Evolutionary conservation across 1,284 basidiomycete genomes (phyloP), one percentile per base, ranked within the genome.

Genomic region (Puccinia polysora): DNA sequence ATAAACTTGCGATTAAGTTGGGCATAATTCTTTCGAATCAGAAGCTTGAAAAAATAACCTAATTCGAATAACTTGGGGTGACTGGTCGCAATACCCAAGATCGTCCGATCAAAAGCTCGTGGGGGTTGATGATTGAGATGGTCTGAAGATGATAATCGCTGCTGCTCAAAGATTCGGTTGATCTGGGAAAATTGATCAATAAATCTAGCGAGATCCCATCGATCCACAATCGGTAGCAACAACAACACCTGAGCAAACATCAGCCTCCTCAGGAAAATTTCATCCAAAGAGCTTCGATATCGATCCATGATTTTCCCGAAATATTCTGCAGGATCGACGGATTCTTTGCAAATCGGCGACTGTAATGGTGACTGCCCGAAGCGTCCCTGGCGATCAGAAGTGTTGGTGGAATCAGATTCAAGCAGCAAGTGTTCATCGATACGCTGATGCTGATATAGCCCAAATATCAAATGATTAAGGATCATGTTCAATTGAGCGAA

Each of bases 401-500:
- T n/a, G n/a, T n/a, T n/a, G n/a, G n/a, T n/a, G n/a, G n/a, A n/a
- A n/a, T n/a, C n/a, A n/a, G n/a, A n/a, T n/a, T n/a, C n/a, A n/a
- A n/a, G n/a, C n/a, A n/a, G n/a, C n/a, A n/a, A n/a, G n/a, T n/a
- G n/a, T n/a, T n/a, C n/a, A n/a, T n/a, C n/a, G n/a, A n/a, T n/a
- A n/a, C n/a, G n/a, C n/a, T n/a, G n/a, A n/a, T n/a, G n/a, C n/a
- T n/a, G n/a, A n/a, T n/a, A n/a, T n/a, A n/a, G n/a, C n/a, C n/a
- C n/a, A n/a, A n/a, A n/a, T n/a, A n/a, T 63, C 34, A 63, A 45
- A 30, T 63, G 49, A 55, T 36, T 59, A 2, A 71, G 28, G 10
- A 71, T 32, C 12, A 34, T 52, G 20, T 71, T 63, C 49, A 71
- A 43, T 45, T 71, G 58, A 1, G 47, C 32, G 30, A 71, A 63